Base-by-base conservation (phyloP, 1,284 basidiomycete species). In the Trichosporon ovoides region DNA sequence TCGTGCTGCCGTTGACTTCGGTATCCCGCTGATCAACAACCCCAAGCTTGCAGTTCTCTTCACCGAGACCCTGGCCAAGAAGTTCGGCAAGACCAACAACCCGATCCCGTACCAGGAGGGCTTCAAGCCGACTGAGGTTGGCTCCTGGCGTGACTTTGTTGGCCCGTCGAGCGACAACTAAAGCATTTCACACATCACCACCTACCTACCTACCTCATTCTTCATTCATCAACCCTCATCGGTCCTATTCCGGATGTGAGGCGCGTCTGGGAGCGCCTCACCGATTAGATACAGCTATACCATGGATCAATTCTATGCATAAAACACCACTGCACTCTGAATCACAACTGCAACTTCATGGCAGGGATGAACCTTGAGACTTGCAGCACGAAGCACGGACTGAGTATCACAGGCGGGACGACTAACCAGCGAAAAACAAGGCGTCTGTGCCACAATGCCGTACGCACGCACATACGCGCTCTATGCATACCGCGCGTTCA, bases 1-100 rank as follows among this genome's bases (percentile, higher is more conserved):
- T 69, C 62, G 91, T 66, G 93, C 91, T 69, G 90, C 91, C 51
- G 91, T 94, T 53, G 90, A 94, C 80, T 95, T 95, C 69, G 91
- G 90, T 65, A 80, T 89, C 59, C 74, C 74, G 35, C 78, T 98
- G 61, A 82, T 98, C 66, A 98, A 96, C 80, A 92, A 98, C 76
- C 85, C 92, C 57, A 85, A 86, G 62, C 89, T 87, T 58, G 96
- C 94, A 1, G 83, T 87, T 61, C 82, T 98, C 51, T 97, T 93
- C 74, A 94, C 95, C 33, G 91, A 97, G 77, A 86, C 88, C 56
- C 80, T 98, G 53, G 88, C 84, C 20, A 85, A 86, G 77, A 95
- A 96, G 80, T 89, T 98, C 74, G 87, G 88, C 31, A 78, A 86
- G 65, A 14, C 43, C 14, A 89, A 90, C 62, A 91, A 88, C 46